Evolutionary conservation across 192 early-diverging fungal genomes (phyloP), one percentile per base, ranked within the genome.

Genomic region (Umbelopsis sp.): DNA sequence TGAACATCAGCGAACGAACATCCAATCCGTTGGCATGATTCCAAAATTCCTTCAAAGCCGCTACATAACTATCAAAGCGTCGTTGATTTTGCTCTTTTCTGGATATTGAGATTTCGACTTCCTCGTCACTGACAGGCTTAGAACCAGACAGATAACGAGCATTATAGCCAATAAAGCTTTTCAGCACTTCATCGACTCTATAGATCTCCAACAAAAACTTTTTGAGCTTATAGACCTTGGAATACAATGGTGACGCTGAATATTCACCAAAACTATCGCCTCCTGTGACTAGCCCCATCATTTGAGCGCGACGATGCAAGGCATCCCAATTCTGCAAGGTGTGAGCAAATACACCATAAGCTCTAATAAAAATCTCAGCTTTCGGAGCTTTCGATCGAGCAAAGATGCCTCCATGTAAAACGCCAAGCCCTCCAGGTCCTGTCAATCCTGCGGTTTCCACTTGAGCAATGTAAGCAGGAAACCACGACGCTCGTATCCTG

Each of bases 401-500:
- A 21, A 80, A 76, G 11, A 77, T 74, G 16, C 69, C 70, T 18
- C 55, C 55, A 33, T 61, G 55, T 61, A 61, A 16, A n/a, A 61
- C 55, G 18, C 55, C 55, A 35, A 61, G 55, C 5, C 30, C 30
- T 13, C 55, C 55, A 61, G 23, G 12, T 35, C 55, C 55, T 4
- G 55, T 61, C 16, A 61, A 61, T 11, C 55, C 55, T n/a, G 55
- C 27, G 2, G 55, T 16, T 61, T 61, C 55, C 0, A 61, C 55
- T 61, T 61, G 55, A 6, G 55, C 55, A 16, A 61, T 61, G 25
- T 61, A 61, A 12, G 69, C 21, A 6, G 69, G 61, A 0, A 70
- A 65, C 66, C 82, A 79, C 15, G 70, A 71, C 15, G 83, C 85
- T 53, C 81, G 87, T 46, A 92, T 87, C 65, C 84, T 81, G 77